A percentile compares a stretch with the other conserved stretches of the same genome.
Conservation (phyloP, 2,329 filamentous ascomycete genomes). For the Cladosporium sphaerospermum region DNA sequence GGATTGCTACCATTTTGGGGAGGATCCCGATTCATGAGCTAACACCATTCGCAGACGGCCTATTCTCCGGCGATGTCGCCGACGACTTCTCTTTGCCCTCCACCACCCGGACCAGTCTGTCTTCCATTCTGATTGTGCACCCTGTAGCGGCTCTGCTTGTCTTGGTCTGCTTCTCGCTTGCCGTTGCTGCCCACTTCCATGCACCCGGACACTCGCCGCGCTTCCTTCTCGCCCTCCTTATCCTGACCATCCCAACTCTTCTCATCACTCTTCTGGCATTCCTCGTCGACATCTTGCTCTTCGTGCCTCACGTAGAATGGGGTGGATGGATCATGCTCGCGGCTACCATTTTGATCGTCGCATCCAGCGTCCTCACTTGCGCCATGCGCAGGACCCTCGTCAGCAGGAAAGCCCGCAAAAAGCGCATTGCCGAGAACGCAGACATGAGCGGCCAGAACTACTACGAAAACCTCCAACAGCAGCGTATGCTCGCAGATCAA, state of each 20-base stretch:
- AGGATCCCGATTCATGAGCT: not conserved
- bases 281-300: slow-evolving; percentile 86
- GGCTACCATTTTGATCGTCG: slow-evolving; percentile 76
- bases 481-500: slow-evolving; percentile 35
- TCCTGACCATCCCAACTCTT: slow-evolving; percentile 79
- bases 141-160: slow-evolving; percentile 83
- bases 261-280: slow-evolving; percentile 80
- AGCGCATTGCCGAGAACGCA: slow-evolving; percentile 84
- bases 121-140: slow-evolving; percentile 84
- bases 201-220: slow-evolving; percentile 81
- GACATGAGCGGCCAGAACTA: slow-evolving; percentile 96
- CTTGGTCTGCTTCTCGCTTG: slow-evolving; percentile 75
- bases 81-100: slow-evolving; percentile 59
- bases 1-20: not conserved
- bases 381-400: slow-evolving; percentile 91
- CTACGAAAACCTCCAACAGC: slow-evolving; percentile 50
- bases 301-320: slow-evolving; percentile 90
- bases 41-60: slow-evolving; percentile 34
- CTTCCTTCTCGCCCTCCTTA: slow-evolving; percentile 78
- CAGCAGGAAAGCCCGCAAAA: slow-evolving; percentile 86
- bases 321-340: slow-evolving; percentile 89
- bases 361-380: slow-evolving; percentile 80
- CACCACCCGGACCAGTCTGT: slow-evolving; percentile 62
- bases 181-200: slow-evolving; percentile 77
- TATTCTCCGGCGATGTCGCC: slow-evolving; percentile 41